Evolutionary conservation across 225 moss, liverwort and hornwort genomes (phyloP).

Genomic region (Takakia lepidozioides): DNA sequence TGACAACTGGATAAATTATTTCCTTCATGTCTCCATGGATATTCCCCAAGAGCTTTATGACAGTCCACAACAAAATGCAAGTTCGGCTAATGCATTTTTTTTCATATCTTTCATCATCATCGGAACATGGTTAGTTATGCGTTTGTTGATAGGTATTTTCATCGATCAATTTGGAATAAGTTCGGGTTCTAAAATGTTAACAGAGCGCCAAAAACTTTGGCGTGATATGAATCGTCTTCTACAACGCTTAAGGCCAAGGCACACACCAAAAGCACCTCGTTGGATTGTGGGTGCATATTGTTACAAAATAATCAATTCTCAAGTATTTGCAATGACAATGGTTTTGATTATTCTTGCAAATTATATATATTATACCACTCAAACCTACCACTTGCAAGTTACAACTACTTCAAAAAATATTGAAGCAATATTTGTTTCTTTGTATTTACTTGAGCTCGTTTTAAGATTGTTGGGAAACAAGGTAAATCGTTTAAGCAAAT

Average conservation of each 20-base stretch:
- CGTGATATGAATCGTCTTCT: constrained; percentile 88
- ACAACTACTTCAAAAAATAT: background rate
- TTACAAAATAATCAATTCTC: constrained; percentile 32
- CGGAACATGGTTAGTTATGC: constrained; percentile 60
- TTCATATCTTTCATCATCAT: constrained; percentile 62
- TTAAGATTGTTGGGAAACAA: constrained; percentile 53
- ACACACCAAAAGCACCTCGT: constrained; percentile 21
- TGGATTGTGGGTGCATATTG: constrained; percentile 9
- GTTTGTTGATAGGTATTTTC: constrained; percentile 75
- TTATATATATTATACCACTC: constrained; percentile 39
- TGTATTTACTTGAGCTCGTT: constrained; percentile 51
- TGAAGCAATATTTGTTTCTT: constrained; percentile 41
- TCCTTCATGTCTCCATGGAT: constrained; percentile 51
- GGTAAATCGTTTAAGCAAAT: constrained; percentile 15
- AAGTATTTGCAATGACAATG: constrained; percentile 23
- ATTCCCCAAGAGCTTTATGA: constrained; percentile 31
- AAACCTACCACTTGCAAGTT: constrained; percentile 7
- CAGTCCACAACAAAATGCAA: constrained; percentile 35
- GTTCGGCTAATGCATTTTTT: constrained; percentile 28
- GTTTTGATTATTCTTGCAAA: constrained; percentile 34
- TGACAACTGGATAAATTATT: constrained; percentile 70
- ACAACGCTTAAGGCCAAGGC: constrained; percentile 56
- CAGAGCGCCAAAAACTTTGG: constrained; percentile 82
- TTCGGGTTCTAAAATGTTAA: constrained; percentile 78
- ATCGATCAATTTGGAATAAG: constrained; percentile 92